Evolutionary conservation across 164 flowering plant species (phyloP).

Genomic region (Vitis amurensis): DNA sequence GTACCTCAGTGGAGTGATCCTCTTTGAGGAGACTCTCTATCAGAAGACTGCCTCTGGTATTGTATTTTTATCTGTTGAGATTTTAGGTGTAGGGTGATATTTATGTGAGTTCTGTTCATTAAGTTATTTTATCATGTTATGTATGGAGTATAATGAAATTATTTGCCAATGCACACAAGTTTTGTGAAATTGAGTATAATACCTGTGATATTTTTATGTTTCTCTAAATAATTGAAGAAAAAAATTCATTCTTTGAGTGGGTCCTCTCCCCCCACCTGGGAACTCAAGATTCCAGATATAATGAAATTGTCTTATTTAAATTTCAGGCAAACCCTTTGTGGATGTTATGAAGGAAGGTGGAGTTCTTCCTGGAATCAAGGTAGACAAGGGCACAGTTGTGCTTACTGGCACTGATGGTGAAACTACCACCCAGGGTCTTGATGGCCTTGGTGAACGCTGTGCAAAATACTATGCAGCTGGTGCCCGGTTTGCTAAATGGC

Average conservation of each 20-base stretch:
- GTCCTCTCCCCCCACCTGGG: background rate
- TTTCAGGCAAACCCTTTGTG: conserved; percentile 68
- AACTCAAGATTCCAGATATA: background rate
- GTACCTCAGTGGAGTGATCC: conserved; percentile 74
- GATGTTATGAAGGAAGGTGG: conserved; percentile 72
- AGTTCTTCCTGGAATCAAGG: conserved; percentile 78
- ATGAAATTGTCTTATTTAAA: background rate
- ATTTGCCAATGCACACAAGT: background rate
- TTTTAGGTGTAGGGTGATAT: no score
- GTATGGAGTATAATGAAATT: background rate
- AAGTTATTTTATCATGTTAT: background rate
- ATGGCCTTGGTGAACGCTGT: conserved; percentile 70
- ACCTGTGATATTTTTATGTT: background rate
- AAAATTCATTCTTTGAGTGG: no score
- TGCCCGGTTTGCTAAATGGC: conserved; percentile 80
- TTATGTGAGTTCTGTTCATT: background rate
- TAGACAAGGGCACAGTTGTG: conserved; percentile 81
- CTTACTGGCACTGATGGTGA: conserved; percentile 80
- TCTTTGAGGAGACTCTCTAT: conserved; percentile 77
- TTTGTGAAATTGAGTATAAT: background rate
- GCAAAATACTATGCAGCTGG: conserved; percentile 66
- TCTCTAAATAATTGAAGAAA: background rate
- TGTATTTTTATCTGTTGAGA: background rate
- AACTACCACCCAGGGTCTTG: conserved; percentile 81
- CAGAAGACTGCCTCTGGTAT: conserved; percentile 66